phyloP scores from a whole-genome alignment of 106 monocot genomes.

The Amphibolis antarctica region DNA sequence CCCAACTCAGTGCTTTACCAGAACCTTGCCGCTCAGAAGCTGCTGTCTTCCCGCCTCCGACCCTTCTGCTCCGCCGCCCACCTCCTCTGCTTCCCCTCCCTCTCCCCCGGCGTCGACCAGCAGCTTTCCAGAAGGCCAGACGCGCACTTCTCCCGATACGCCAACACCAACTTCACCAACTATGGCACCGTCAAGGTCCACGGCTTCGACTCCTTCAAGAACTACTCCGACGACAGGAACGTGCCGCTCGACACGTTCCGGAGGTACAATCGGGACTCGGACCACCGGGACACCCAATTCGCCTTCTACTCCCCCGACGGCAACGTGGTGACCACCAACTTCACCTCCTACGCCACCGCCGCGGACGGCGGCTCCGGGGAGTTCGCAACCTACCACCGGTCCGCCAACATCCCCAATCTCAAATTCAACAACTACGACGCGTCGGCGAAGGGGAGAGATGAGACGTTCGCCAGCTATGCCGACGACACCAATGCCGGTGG shows the following conservation, averaged over 20 bases:
- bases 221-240: conserved; percentile 53
- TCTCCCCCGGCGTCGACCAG: conserved; percentile 5
- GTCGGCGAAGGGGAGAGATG: conserved; percentile 19
- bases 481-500: conserved; percentile 60
- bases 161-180: conserved; percentile 62
- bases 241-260: conserved; percentile 74
- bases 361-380: conserved; percentile 40
- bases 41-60: conserved; percentile 27
- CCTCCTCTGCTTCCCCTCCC: conserved; percentile 29
- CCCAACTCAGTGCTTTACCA: conserved; percentile 26
- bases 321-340: conserved; percentile 74
- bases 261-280: conserved; percentile 56
- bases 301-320: conserved; percentile 38
- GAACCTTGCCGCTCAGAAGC: conserved; percentile 8
- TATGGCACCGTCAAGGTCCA: conserved; percentile 36
- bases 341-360: conserved; percentile 64
- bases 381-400: conserved; percentile 35
- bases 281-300: conserved; percentile 34
- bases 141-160: conserved; percentile 37
- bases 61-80: conserved; percentile 47
- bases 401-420: conserved; percentile 43
- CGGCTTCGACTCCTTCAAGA: conserved; percentile 46
- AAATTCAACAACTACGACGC: conserved; percentile 72
- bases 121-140: not conserved
- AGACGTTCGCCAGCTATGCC: conserved; percentile 44